phyloP scores from a whole-genome alignment of 2,329 filamentous ascomycete genomes.

The Alternaria solani region DNA sequence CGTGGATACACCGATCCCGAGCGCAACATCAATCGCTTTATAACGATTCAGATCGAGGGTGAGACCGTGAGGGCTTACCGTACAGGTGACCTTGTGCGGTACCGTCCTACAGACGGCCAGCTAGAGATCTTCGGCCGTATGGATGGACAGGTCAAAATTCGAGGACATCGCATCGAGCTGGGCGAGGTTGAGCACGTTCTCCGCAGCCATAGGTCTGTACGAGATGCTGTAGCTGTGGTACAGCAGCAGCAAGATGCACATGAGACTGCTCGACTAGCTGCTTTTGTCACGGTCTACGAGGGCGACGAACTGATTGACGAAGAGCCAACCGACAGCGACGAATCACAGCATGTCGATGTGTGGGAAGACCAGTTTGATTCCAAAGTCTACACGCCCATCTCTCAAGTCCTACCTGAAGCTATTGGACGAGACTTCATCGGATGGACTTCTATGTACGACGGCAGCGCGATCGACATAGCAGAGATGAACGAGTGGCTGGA shows the following conservation, averaged over 20 bases:
- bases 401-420: neutral
- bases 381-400: neutral
- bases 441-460: neutral
- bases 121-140: conserved; percentile 26
- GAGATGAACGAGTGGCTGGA: conserved; percentile 11
- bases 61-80: neutral
- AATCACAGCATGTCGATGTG: neutral
- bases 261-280: neutral
- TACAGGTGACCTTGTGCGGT: conserved; percentile 33
- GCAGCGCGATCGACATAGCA: neutral
- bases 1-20: conserved; percentile 21
- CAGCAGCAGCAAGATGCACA: neutral
- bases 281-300: neutral
- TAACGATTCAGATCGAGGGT: neutral
- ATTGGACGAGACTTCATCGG: neutral
- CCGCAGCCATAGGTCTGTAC: neutral
- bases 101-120: conserved; percentile 24
- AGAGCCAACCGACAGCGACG: fast-evolving
- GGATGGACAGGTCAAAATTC: conserved; percentile 36
- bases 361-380: neutral
- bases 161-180: conserved; percentile 36
- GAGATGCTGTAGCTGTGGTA: neutral
- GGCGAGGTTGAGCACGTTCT: conserved; percentile 29
- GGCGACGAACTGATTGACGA: neutral
- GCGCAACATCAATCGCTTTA: conserved; percentile 25